Evolutionary conservation across 768 basidiomycete genomes (phyloP).

Genomic region (Amanita phalloides): DNA sequence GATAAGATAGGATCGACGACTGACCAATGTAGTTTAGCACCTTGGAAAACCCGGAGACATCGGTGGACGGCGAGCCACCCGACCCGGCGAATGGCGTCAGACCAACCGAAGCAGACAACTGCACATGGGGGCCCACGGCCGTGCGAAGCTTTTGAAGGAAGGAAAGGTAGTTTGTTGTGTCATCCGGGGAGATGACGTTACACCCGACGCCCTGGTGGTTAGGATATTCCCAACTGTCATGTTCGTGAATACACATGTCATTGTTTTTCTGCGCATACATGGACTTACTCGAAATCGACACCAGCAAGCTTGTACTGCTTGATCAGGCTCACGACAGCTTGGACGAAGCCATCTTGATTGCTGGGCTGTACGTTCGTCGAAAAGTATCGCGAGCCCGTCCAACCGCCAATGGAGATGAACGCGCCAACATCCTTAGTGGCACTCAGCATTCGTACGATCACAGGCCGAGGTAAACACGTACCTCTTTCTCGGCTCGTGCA

Average conservation of each 20-base stretch:
- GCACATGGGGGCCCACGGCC: constrained; percentile 39
- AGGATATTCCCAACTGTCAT: constrained; percentile 74
- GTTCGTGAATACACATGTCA: not conserved
- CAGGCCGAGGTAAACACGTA: constrained; percentile 11
- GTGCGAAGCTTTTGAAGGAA: constrained; percentile 64
- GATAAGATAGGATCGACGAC: constrained; percentile 4
- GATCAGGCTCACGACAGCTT: constrained; percentile 41
- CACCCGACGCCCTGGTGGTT: constrained; percentile 54
- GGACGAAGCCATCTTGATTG: constrained; percentile 56
- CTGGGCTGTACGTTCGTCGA: constrained; percentile 45
- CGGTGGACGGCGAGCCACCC: constrained; percentile 48
- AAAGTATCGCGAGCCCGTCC: constrained; percentile 54
- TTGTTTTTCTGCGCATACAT: not conserved
- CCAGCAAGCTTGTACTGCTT: constrained; percentile 44
- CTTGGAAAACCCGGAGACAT: constrained; percentile 64
- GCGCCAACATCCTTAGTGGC: constrained; percentile 40
- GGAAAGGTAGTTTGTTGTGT: constrained; percentile 66
- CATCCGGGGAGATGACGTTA: constrained; percentile 48
- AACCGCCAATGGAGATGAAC: constrained; percentile 57
- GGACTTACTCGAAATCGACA: constrained; percentile 40
- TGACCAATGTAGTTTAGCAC: constrained; percentile 42
- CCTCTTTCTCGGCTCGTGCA: constrained; percentile 29
- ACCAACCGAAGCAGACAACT: constrained; percentile 40
- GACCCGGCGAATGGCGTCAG: constrained; percentile 29
- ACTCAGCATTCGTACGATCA: not conserved